Evolutionary conservation across 768 basidiomycete genomes (phyloP), one percentile per base, ranked within the genome.

Genomic region (Amanita subjunquillea): DNA sequence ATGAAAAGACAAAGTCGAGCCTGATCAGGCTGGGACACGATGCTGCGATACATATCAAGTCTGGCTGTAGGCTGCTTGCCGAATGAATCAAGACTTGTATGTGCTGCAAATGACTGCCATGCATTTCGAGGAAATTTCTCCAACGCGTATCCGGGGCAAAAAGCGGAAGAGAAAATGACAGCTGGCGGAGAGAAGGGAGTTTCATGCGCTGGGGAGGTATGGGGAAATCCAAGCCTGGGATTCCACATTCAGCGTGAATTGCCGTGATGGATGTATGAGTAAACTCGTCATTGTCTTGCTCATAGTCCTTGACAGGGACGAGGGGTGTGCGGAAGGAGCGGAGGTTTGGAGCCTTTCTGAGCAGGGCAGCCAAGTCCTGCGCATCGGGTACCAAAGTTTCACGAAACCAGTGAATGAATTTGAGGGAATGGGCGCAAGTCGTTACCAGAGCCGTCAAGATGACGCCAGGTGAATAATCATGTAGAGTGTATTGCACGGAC

Each of bases 401-500:
- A 12, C 51, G 51, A 34, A 53, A 46, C 51, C 51, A 53, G 13
- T 53, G 43, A 10, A 53, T 34, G 43, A 29, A 46, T 29, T 38
- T 45, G 22, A 52, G 51, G 13, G 51, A 36, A 17, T 6, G 22
- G 3, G 17, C 36, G 20, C 34, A 53, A 20, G 51, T 45, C 1
- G 43, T 27, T 15, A 9, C 44, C 34, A 53, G 36, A 13, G 51
- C 51, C 9, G 15, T 9, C 6, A 53, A 23, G 23, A 53, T 27
- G 7, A 30, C 15, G 32, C 23, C 9, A 39, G 44, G 36, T 7
- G 44, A 46, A 25, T 27, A n/a, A 9, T 52, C 51, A 13, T 39
- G n/a, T 7, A 27, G 29, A 4, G 8, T 6, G 25, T 45, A 46
- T 22, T 23, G 43, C 30, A 12, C 15, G 0, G 42, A 52, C 12